Evolutionary conservation across 805 yeast genomes (phyloP).

Genomic region (Schizosaccharomyces octosporus): DNA sequence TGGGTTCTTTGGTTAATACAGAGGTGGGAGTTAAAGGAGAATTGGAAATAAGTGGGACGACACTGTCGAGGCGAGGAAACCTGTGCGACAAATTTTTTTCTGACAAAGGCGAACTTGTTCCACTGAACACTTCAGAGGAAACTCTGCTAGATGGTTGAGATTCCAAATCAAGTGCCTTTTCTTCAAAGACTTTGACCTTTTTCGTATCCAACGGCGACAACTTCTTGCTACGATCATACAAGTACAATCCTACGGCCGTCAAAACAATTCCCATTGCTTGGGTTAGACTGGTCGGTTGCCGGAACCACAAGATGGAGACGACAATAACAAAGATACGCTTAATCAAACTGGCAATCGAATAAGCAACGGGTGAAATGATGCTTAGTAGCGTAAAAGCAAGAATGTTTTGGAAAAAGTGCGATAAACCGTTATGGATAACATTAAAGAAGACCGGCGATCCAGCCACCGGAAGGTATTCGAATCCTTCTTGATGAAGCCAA

Average conservation of each 20-base stretch:
- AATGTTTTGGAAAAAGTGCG: constrained; percentile 59
- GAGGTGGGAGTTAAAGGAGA: background rate
- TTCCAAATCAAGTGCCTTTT: background rate
- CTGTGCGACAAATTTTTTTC: background rate
- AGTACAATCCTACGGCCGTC: constrained; percentile 9
- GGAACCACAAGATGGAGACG: constrained; percentile 45
- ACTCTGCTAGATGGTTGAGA: background rate
- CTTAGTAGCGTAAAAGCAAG: constrained; percentile 64
- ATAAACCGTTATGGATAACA: constrained; percentile 39
- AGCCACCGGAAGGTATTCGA: constrained; percentile 6
- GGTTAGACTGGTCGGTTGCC: constrained; percentile 17
- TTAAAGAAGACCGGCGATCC: constrained; percentile 8
- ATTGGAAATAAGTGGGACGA: background rate
- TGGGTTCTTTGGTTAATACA: background rate
- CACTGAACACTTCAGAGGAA: background rate
- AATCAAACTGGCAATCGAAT: constrained; percentile 68
- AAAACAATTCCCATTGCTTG: constrained; percentile 20
- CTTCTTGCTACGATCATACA: constrained; percentile 3
- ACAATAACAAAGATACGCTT: constrained; percentile 68
- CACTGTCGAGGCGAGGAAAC: background rate
- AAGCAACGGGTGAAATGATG: constrained; percentile 58
- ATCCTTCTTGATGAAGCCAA: constrained; percentile 39
- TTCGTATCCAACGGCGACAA: no score
- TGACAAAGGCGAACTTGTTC: background rate
- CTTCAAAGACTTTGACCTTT: background rate